Base-by-base conservation (phyloP, 306 rosid species). In the Corylus americana region DNA sequence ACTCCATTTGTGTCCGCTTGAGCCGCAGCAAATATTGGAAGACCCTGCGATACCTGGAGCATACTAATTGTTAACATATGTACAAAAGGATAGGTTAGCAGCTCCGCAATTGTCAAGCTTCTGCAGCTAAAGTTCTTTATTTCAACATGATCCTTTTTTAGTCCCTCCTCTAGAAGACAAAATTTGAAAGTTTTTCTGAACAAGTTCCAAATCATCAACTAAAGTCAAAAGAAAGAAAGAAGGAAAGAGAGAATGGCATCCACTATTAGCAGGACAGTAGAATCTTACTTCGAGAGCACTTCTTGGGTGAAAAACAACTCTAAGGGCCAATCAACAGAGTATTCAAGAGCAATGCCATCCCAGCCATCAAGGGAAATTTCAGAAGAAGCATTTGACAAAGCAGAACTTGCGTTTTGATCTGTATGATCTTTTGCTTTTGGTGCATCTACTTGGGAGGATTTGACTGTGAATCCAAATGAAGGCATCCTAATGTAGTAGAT, bases 321-420 rank as follows among this genome's bases (percentile, higher is more conserved):
- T 81, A 93, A 85, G 66, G 99, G 99, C 98, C 99, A 95, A 90
- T 93, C 98, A 82, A 95, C 87, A 29, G 92, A 87, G 89, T 95
- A 95, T 87, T 90, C 97, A 62, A 95, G 97, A 70, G 98, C 91
- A 81, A 95, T 92, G 64, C 96, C 91, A 89, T 95, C 97, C 99
- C 99, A 95, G 67, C 99, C 93, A 82, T 93, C 98, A 72, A 89
- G 85, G 71, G 89, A 85, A 85, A 85, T 78, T 78, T 95, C 96
- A 74, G 93, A 84, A 82, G 90, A 86, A 82, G 89, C 79, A 80
- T 62, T 86, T 73, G 91, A 85, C 77, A 86, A 75, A 42, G 90
- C 82, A 79, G 87, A 82, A 77, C 86, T 85, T 59, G 83, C 79
- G 67, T 78, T 84, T 37, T 86, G 88, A 79, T 91, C 98, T 18